Evolutionary conservation across 116 monocot genomes (phyloP), one percentile per base, ranked within the genome.

Genomic region (Posidonia oceanica): DNA sequence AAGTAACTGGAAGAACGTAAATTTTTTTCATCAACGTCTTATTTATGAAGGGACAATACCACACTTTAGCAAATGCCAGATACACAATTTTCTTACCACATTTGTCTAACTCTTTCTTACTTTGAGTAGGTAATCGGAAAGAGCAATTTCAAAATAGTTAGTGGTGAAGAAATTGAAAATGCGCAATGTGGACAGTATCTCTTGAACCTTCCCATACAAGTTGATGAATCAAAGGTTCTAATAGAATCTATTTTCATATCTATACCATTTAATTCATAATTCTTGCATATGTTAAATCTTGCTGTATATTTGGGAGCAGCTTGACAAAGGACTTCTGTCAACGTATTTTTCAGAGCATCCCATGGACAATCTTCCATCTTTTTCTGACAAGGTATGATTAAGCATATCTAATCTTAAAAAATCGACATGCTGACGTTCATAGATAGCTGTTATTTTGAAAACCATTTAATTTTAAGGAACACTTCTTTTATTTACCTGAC

Each of bases 111-210:
- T 29, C 29, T 29, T 29, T 29, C 29, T 29, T 7, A 48, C 8
- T 7, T 10, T 12, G 11, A 48, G 12, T 79, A 95, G 95, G 86
- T 91, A 22, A 84, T 88, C 83, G 83, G 85, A 70, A 85, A 91
- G 63, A 85, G 88, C 80, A 85, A 91, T 64, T 91, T 91, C 75
- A 95, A 88, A 70, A 78, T 91, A 75, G 84, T 91, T 52, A 81
- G 74, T 10, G 83, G 91, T 74, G 91, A 88, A 72, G 95, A 95
- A 74, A 77, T 95, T 71, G 95, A 95, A 57, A 75, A 91, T 74
- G 91, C 95, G 66, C 84, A 83, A 14, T 84, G 88, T 37, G 88
- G 91, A 18, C 88, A 95, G 53, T 95, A 95, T 81, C 86, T 91
- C 21, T 83, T 95, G 74, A 84, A 91, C 69, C 88, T 95, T 72